Evolutionary conservation across 805 yeast genomes (phyloP).

Genomic region (Huiozyma sinensis): DNA sequence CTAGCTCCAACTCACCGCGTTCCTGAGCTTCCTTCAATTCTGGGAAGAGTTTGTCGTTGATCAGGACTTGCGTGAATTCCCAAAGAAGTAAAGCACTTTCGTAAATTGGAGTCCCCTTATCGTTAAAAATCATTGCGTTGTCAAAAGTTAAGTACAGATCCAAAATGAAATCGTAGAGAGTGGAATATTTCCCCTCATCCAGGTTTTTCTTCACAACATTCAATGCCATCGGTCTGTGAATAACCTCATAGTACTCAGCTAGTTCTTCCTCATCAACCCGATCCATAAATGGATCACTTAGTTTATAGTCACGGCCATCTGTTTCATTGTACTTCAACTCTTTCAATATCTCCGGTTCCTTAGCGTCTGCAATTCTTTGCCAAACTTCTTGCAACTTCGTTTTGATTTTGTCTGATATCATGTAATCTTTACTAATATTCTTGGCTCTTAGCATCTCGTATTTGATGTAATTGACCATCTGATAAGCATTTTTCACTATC

Average conservation of each 20-base stretch:
- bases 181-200: conserved; percentile 40
- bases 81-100: conserved; percentile 58
- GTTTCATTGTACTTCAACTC: conserved; percentile 7
- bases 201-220: conserved; percentile 44
- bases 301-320: conserved; percentile 18
- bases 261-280: conserved; percentile 59
- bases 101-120: conserved; percentile 58
- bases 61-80: conserved; percentile 35
- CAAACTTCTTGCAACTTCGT: conserved; percentile 10
- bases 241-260: conserved; percentile 71
- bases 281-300: conserved; percentile 65
- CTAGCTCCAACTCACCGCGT: conserved; percentile 24
- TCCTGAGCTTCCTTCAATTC: conserved; percentile 22
- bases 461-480: conserved; percentile 45
- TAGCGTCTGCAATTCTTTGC: conserved; percentile 22
- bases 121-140: conserved; percentile 74
- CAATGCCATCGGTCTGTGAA: conserved; percentile 67
- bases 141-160: conserved; percentile 55
- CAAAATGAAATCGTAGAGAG: conserved; percentile 47
- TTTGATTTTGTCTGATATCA: conserved; percentile 18
- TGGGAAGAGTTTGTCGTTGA: conserved; percentile 19
- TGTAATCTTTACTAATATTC: conserved; percentile 24
- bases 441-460: conserved; percentile 36
- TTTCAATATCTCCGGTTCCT: conserved; percentile 16
- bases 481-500: conserved; percentile 56